Evolutionary conservation across 2,329 filamentous ascomycete genomes (phyloP), one percentile per base, ranked within the genome.

Genomic region (Paraphaeosphaeria sporulosa): DNA sequence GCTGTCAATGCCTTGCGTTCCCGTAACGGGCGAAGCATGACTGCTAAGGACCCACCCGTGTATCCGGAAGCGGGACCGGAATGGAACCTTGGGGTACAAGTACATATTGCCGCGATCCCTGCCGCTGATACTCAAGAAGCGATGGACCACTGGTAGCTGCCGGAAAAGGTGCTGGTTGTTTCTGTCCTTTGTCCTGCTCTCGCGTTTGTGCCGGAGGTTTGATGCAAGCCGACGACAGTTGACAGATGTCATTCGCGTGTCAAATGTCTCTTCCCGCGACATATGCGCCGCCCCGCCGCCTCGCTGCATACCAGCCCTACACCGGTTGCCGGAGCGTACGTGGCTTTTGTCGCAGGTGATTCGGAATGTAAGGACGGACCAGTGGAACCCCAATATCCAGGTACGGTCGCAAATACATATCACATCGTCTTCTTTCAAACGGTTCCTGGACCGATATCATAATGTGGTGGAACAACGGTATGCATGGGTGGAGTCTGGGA

Each of bases 181-280:
- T 34, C 13, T 30, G 34, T 21, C 19, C n/a, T n/a, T 34, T 15
- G 34, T 49, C 49, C 5, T 42, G 15, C 7, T 43, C 19, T 38
- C 30, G 34, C 25, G 13, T 40, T 43, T 19, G 15, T 30, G 19
- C 43, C 50, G n/a, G 52, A 40, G 40, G 19, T 48, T 47, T 38
- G 36, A 34, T 49, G 55, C 46, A 46, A 58, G 57, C 60, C 55
- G 55, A 32, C 34, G 21, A 38, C 21, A n/a, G 17, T 36, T 65
- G 60, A 65, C 63, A 63, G 63, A 59, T 65, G 55, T 51, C 55
- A 57, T 34, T 55, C 52, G 42, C 52, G 52, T 55, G 52, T 42
- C 30, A 44, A 27, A 42, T 46, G 42, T 25, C 40, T 55, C 40
- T 46, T 36, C 7, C 36, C 50, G 36, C 50, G 23, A 42, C 47